Conservation (phyloP, 805 yeast genomes). For the Ogataea neopini region DNA sequence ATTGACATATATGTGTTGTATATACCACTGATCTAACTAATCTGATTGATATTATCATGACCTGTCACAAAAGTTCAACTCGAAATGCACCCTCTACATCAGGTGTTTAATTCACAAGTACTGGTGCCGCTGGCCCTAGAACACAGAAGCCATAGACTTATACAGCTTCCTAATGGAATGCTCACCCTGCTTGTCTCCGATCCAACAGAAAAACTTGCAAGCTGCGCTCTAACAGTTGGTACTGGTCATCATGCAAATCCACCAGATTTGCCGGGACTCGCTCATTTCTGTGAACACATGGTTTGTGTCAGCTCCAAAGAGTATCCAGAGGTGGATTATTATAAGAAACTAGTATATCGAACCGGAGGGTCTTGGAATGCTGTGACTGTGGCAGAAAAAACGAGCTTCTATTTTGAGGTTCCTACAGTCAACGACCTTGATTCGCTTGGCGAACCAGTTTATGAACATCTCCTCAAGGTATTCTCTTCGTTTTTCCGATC, state of each 20-base stretch:
- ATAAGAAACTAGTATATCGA: constrained; percentile 43
- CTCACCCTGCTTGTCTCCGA: constrained; percentile 72
- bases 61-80: no score
- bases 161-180: constrained; percentile 68
- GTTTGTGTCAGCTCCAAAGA: constrained; percentile 55
- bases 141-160: constrained; percentile 43
- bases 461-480: constrained; percentile 46
- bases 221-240: constrained; percentile 74
- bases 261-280: constrained; percentile 67
- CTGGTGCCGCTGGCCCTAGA: constrained; percentile 19
- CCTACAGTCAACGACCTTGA: constrained; percentile 39
- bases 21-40: no score
- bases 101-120: constrained; percentile 12
- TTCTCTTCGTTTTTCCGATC: constrained; percentile 52
- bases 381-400: constrained; percentile 64
- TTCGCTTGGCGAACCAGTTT: constrained; percentile 32
- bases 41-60: no score
- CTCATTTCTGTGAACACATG: constrained; percentile 88
- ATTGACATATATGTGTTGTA: no score
- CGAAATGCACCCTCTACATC: no score
- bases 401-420: constrained; percentile 62
- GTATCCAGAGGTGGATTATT: constrained; percentile 48
- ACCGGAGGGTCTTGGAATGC: constrained; percentile 68
- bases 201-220: constrained; percentile 59
- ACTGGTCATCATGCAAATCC: constrained; percentile 86